Evolutionary conservation across 225 moss, liverwort and hornwort genomes (phyloP).

Genomic region (Anthoceros angustus): DNA sequence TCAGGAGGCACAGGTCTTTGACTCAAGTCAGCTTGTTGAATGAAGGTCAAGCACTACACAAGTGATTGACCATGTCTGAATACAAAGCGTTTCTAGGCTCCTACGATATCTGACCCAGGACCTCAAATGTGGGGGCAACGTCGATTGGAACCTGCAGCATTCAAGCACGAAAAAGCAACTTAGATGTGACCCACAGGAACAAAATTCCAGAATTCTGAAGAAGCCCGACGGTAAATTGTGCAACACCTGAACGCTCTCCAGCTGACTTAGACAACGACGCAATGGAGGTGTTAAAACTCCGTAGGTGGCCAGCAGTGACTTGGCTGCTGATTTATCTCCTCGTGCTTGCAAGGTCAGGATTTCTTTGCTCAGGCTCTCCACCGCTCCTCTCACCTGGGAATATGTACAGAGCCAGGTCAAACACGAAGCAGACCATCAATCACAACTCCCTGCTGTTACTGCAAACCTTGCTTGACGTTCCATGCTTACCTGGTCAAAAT

Average conservation of each 20-base stretch:
- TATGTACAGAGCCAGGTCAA: neutral
- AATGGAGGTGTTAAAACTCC: conserved; percentile 72
- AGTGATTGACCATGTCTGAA: too few relatives aligned
- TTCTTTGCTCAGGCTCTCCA: conserved; percentile 54
- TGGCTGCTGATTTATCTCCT: conserved; percentile 69
- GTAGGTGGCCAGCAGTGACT: conserved; percentile 48
- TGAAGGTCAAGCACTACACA: too few relatives aligned
- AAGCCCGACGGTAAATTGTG: neutral
- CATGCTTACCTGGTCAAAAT: conserved; percentile 15
- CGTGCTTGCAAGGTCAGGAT: conserved; percentile 79
- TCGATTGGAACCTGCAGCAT: conserved; percentile 74
- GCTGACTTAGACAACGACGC: conserved; percentile 33
- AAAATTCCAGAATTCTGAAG: neutral
- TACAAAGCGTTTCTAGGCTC: neutral
- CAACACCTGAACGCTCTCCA: conserved; percentile 42
- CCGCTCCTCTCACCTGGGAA: conserved; percentile 56
- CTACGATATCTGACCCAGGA: conserved; percentile 15
- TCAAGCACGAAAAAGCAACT: neutral
- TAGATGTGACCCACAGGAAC: neutral
- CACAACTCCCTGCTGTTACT: conserved; percentile 5
- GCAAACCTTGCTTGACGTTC: neutral
- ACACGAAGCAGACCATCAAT: neutral
- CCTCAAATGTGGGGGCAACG: conserved; percentile 54
- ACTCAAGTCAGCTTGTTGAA: too few relatives aligned
- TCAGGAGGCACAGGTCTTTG: too few relatives aligned